phyloP scores from a whole-genome alignment of 352 stramenopile genomes.

The Pythium grandisporangium region DNA sequence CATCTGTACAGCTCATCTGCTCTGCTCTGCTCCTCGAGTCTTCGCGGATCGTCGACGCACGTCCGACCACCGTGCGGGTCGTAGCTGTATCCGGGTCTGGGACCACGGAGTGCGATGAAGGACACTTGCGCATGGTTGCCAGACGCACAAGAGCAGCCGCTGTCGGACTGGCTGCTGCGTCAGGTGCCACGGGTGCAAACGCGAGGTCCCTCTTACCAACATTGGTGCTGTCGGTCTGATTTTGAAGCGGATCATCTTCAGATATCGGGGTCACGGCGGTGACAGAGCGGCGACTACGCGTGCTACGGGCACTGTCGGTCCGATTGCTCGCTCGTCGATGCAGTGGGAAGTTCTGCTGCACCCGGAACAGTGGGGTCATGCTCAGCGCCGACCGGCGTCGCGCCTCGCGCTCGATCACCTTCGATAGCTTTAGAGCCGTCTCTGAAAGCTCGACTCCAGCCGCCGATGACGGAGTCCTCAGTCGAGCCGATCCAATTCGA shows the following conservation, averaged over 20 bases:
- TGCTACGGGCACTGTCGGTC: constrained; percentile 1
- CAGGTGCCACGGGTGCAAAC: too few relatives aligned
- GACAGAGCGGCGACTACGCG: constrained; percentile 9
- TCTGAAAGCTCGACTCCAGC: constrained; percentile 48
- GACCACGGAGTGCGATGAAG: background rate
- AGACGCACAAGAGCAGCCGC: background rate
- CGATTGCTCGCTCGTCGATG: constrained; percentile 10
- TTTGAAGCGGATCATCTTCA: constrained; percentile 6
- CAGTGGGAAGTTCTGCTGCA: constrained; percentile 19
- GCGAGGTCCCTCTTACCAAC: too few relatives aligned
- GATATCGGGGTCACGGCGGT: constrained; percentile 18
- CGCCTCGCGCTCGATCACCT: constrained; percentile 54
- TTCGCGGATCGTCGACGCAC: background rate
- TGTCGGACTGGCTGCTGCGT: too few relatives aligned
- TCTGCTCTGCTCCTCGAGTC: too few relatives aligned
- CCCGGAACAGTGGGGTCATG: constrained; percentile 10
- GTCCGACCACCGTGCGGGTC: background rate
- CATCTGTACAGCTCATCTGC: too few relatives aligned
- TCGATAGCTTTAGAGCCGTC: constrained; percentile 51
- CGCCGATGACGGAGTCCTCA: too few relatives aligned
- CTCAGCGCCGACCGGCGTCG: constrained; percentile 25
- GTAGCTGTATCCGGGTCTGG: background rate
- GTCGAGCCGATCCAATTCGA: too few relatives aligned
- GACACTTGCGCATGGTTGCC: background rate
- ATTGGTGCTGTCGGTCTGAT: background rate